These are phyloP conservation scores for Carex arenaria DNA, from an alignment of 202 grass and related monocot genomes.

Conservation along the genomic window DNA sequence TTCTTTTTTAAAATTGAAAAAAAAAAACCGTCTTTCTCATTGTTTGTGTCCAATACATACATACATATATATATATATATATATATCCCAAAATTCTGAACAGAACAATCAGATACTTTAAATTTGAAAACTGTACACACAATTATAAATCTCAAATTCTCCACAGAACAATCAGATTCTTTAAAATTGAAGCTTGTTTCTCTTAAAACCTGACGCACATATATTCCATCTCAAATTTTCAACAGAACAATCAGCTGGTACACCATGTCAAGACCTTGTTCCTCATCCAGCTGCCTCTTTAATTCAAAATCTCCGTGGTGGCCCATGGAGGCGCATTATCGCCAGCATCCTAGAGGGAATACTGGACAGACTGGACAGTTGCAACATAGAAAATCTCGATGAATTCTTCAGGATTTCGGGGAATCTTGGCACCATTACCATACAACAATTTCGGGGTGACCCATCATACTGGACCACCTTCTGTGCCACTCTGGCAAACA, in stretches of 20 bases:
- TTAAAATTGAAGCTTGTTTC: background rate
- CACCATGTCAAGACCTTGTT: background rate
- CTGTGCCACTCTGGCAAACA: background rate
- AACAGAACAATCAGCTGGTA: background rate
- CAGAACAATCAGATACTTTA: too few species aligned
- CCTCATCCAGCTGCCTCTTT: background rate
- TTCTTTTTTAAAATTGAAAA: too few species aligned
- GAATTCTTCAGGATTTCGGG: background rate
- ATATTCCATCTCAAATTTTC: background rate
- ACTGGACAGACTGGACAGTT: background rate
- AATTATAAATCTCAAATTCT: background rate
- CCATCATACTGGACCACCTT: conserved; percentile 1
- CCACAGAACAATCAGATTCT: background rate
- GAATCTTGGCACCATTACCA: background rate
- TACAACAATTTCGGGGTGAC: background rate
- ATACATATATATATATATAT: too few species aligned
- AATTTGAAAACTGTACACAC: background rate
- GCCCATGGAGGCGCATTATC: background rate
- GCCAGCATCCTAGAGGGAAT: background rate
- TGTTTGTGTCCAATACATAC: too few species aligned
- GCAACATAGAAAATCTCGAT: background rate
- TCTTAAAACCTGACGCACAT: too few species aligned
- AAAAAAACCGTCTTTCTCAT: too few species aligned
- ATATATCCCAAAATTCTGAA: too few species aligned
- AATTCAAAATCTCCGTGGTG: background rate